phyloP scores from a whole-genome alignment of 345 rosid species.

The Melastoma malabathricum region DNA sequence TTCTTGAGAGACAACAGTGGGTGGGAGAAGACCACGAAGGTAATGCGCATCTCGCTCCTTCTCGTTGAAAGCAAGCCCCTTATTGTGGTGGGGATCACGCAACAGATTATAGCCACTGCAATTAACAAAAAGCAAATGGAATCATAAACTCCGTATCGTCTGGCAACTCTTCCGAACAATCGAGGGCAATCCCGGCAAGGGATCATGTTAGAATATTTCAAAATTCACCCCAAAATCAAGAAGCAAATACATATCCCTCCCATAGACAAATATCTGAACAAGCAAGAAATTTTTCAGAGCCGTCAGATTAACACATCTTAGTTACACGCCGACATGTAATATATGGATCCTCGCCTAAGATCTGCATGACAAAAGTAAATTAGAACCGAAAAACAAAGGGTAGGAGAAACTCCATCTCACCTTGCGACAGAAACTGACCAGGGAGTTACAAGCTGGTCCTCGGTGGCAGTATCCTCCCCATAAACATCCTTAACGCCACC shows the following conservation, averaged over 20 bases:
- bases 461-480: conserved; percentile 34
- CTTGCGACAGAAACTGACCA: conserved; percentile 41
- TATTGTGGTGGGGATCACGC: conserved; percentile 94
- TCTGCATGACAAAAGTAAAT: neutral
- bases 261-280: no score
- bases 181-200: neutral
- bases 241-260: no score
- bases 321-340: no score
- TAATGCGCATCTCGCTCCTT: conserved; percentile 87
- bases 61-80: conserved; percentile 79
- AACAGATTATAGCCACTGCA: conserved; percentile 83
- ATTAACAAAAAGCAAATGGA: neutral
- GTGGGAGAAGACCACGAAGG: conserved; percentile 91
- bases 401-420: conserved; percentile 6
- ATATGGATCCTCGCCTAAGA: neutral
- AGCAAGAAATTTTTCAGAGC: no score
- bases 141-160: neutral
- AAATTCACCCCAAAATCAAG: no score
- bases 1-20: conserved; percentile 69
- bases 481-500: conserved; percentile 28
- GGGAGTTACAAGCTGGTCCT: conserved; percentile 36
- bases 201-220: no score
- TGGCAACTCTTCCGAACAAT: neutral
- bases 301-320: no score
- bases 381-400: neutral